Conservation (phyloP, 306 rosid species). For the Ceratonia siliqua region DNA sequence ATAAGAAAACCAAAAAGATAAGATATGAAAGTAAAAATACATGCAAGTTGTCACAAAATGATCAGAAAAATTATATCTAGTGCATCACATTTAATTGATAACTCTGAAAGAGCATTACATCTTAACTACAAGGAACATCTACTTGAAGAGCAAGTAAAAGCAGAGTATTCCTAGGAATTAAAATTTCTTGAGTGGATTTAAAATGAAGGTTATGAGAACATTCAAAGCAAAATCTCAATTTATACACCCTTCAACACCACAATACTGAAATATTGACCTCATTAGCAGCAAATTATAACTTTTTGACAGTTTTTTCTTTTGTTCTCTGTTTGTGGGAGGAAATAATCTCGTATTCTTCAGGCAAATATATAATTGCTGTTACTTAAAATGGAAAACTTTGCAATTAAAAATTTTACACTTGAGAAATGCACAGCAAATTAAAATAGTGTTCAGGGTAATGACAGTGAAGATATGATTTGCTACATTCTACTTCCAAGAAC, state of each 20-base stretch:
- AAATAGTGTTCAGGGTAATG: background rate
- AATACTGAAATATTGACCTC: too few species aligned
- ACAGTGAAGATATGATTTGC: too few species aligned
- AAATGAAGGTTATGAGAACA: too few species aligned
- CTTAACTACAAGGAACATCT: constrained; percentile 14
- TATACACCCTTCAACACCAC: too few species aligned
- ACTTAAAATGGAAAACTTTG: background rate
- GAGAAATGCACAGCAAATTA: background rate
- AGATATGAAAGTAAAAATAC: constrained; percentile 3
- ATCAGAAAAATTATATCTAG: background rate
- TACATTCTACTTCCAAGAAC: background rate
- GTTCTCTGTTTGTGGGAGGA: background rate
- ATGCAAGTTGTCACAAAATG: constrained; percentile 8
- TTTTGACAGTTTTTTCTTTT: background rate
- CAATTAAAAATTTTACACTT: background rate
- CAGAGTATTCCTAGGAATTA: too few species aligned
- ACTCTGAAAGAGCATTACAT: constrained; percentile 12
- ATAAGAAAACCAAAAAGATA: constrained; percentile 3
- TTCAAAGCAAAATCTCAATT: too few species aligned
- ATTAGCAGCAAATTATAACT: too few species aligned
- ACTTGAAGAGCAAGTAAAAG: background rate
- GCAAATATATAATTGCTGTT: background rate
- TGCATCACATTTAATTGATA: background rate
- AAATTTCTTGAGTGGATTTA: too few species aligned
- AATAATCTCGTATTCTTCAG: background rate